phyloP scores from a whole-genome alignment of 169 alveolate species.

The Babesia gibsoni region DNA sequence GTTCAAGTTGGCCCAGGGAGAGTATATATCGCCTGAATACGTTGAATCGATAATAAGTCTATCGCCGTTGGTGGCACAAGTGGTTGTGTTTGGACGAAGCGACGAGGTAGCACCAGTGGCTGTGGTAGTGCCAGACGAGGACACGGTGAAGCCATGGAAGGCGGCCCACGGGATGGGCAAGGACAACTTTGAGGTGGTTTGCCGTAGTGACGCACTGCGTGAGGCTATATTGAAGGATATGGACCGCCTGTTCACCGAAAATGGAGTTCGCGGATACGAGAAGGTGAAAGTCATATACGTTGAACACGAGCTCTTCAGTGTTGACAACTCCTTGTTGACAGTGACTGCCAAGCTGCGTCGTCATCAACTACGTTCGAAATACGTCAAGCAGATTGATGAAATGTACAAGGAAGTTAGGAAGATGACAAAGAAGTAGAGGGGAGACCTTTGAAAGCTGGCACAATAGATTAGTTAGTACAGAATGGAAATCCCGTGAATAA shows the following conservation, averaged over 20 bases:
- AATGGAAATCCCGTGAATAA: too few relatives aligned
- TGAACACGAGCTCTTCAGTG: slow-evolving; percentile 67
- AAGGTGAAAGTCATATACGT: slow-evolving; percentile 72
- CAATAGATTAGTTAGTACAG: too few relatives aligned
- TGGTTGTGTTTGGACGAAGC: slow-evolving; percentile 70
- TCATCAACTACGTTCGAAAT: slow-evolving; percentile 59
- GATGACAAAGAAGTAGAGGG: too few relatives aligned
- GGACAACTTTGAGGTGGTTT: slow-evolving; percentile 9
- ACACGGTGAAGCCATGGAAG: slow-evolving; percentile 48
- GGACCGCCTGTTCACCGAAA: slow-evolving; percentile 51
- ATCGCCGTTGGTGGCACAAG: slow-evolving; percentile 66
- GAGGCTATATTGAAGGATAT: slow-evolving; percentile 46
- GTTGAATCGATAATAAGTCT: slow-evolving; percentile 75
- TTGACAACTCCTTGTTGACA: slow-evolving; percentile 76
- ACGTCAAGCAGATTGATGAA: slow-evolving; percentile 57
- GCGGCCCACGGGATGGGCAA: slow-evolving; percentile 20
- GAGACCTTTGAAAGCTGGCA: too few relatives aligned
- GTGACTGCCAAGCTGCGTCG: slow-evolving; percentile 78
- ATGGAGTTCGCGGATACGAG: slow-evolving; percentile 72
- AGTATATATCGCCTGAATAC: slow-evolving; percentile 94
- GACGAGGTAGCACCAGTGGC: slow-evolving; percentile 65
- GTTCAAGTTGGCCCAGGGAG: slow-evolving; percentile 95
- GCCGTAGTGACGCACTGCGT: slow-evolving; percentile 12
- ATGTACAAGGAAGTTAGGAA: slow-evolving; percentile 50
- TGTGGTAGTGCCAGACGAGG: slow-evolving; percentile 63